Base-by-base conservation (phyloP, 164 flowering plant genomes). In the Sedum album region DNA sequence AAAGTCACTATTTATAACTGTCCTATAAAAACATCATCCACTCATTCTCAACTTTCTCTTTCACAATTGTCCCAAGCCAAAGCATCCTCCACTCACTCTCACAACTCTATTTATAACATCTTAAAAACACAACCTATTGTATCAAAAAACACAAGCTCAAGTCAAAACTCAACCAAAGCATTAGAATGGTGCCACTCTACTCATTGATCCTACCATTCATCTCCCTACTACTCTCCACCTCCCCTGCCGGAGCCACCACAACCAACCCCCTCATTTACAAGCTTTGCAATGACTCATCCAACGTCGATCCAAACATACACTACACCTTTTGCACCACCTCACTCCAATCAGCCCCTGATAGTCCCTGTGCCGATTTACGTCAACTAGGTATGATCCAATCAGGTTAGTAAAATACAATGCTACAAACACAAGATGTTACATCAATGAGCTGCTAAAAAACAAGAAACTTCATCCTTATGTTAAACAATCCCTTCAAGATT, bases 311-410 rank as follows among this genome's bases (percentile, higher is more conserved):
- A 0, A 80, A 82, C 74, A 5, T 88, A 28, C 70, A 38, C 69
- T 76, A 70, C 77, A 57, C 46, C 65, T 83, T 86, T 81, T 86
- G 91, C 72, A 69, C 70, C 1, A 28, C 75, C 1, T 76, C 85
- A 5, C 82, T 85, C 26, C 73, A 73, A 35, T 70, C 84, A 13
- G 81, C 79, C 18, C 82, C 83, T 0, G 73, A 65, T 25, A 75
- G 83, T 81, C 72, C 31, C 30, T 72, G 75, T 11, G 84, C 82
- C 1, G 51, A 35, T 25, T 73, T 82, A 0, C 73, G 62, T 0
- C 72, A 73, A 5, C 84, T 88, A 0, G 90, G 89, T 0, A 6
- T 35, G 51, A 79, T 85, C 70, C 88, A 1, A 74, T 85, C 57
- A 57, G 76, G 18, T 60, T 84, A 3, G 21, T 67, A 0, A 61